Conservation (phyloP, 2,329 filamentous ascomycete species). For the Arthrobotrys iridis region DNA sequence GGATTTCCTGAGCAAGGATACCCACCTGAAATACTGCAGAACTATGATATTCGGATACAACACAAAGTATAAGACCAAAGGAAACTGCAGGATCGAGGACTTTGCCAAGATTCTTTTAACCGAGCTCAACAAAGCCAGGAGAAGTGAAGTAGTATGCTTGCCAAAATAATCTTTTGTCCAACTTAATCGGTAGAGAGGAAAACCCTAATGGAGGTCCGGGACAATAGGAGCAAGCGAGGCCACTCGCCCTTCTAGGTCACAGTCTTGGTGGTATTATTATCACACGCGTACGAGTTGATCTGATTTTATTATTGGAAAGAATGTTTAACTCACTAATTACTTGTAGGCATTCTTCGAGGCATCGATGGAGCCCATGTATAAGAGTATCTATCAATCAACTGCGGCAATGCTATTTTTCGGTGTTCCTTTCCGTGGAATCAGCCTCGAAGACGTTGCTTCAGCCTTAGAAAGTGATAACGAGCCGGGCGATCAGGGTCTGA, state of each 20-base stretch:
- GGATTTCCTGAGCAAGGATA: slow-evolving; percentile 50
- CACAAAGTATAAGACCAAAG: slow-evolving; percentile 21
- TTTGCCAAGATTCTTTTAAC: slow-evolving; percentile 37
- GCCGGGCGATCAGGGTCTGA: background rate
- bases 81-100: slow-evolving; percentile 20
- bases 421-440: slow-evolving; percentile 17
- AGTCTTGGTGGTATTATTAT: slow-evolving; percentile 36
- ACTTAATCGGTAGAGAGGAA: no score
- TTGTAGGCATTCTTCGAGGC: slow-evolving; percentile 14
- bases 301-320: background rate
- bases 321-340: background rate
- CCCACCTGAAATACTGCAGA: slow-evolving; percentile 35
- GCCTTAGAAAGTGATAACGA: background rate
- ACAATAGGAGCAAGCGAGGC: slow-evolving; percentile 29
- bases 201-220: no score
- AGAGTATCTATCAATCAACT: slow-evolving; percentile 22
- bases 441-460: slow-evolving; percentile 20
- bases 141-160: slow-evolving; percentile 23
- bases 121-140: slow-evolving; percentile 52
- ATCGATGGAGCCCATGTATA: background rate
- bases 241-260: slow-evolving; percentile 28
- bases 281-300: slow-evolving; percentile 19
- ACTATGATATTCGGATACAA: slow-evolving; percentile 55
- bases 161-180: background rate
- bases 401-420: slow-evolving; percentile 19